Conservation (phyloP, 2,329 filamentous ascomycete genomes). For the Dothistroma septosporum region DNA sequence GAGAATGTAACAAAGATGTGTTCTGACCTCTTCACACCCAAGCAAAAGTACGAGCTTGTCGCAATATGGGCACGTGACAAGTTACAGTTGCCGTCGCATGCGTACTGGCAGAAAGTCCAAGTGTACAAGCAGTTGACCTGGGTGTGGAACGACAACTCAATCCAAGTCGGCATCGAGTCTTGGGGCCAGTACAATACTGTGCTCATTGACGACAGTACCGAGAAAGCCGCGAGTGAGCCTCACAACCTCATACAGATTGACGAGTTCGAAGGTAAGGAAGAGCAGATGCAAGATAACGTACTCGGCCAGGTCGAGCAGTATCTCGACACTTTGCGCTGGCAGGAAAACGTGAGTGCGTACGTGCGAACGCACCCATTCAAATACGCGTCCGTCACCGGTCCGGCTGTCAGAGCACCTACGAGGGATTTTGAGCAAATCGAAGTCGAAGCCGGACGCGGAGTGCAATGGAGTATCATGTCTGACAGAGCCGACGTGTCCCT, state of each 20-base stretch:
- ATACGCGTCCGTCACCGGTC: background rate
- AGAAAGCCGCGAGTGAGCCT: conserved; percentile 80
- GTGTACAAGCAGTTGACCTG: conserved; percentile 80
- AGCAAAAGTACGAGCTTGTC: conserved; percentile 55
- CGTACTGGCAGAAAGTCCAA: conserved; percentile 70
- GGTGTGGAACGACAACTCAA: conserved; percentile 60
- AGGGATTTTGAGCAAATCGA: background rate
- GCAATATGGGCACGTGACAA: conserved; percentile 75
- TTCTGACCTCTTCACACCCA: conserved; percentile 55
- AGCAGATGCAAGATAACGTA: conserved; percentile 41
- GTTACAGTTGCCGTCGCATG: conserved; percentile 60
- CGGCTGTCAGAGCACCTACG: background rate
- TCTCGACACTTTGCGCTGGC: conserved; percentile 48
- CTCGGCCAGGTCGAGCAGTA: conserved; percentile 51
- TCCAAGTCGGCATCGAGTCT: conserved; percentile 39
- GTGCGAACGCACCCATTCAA: conserved; percentile 21
- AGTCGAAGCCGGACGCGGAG: background rate
- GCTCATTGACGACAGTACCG: conserved; percentile 75
- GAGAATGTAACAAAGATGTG: conserved; percentile 69
- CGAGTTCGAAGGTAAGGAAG: conserved; percentile 60
- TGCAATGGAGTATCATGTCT: background rate
- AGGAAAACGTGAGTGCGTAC: conserved; percentile 50
- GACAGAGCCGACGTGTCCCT: background rate
- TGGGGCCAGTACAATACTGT: conserved; percentile 88
- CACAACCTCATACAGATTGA: conserved; percentile 77